These are phyloP conservation scores for Aschersonia sp. DNA, from an alignment of 2,329 filamentous ascomycete genomes.

Conservation along the genomic window DNA sequence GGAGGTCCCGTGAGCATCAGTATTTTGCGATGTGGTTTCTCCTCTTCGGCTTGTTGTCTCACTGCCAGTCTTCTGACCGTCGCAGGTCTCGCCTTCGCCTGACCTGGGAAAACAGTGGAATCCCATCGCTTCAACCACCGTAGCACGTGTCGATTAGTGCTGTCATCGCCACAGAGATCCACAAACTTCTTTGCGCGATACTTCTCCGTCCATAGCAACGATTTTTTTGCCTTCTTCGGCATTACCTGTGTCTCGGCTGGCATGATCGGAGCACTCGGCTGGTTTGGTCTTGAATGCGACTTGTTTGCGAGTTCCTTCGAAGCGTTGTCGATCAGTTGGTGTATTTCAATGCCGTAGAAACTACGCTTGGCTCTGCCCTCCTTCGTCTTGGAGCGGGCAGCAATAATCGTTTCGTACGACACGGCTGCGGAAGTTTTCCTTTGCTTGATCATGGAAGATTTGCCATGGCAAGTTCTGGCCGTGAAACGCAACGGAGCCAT, in stretches of 20 bases:
- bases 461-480: constrained; percentile 42
- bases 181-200: constrained; percentile 86
- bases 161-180: constrained; percentile 86
- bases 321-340: constrained; percentile 62
- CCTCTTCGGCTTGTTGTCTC: constrained; percentile 39
- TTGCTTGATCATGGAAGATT: constrained; percentile 37
- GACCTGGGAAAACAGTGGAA: constrained; percentile 73
- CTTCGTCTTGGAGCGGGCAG: constrained; percentile 49
- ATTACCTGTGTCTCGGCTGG: constrained; percentile 24
- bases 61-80: constrained; percentile 24
- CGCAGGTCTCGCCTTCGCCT: constrained; percentile 41
- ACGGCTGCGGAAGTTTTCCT: constrained; percentile 30
- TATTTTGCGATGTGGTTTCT: constrained; percentile 74
- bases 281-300: constrained; percentile 9
- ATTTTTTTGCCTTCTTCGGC: constrained; percentile 28
- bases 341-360: constrained; percentile 90
- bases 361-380: constrained; percentile 55
- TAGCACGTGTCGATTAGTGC: constrained; percentile 79
- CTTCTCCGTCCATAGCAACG: constrained; percentile 88
- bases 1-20: constrained; percentile 82
- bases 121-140: constrained; percentile 95
- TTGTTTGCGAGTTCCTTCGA: constrained; percentile 38
- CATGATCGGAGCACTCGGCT: constrained; percentile 19
- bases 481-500: constrained; percentile 20
- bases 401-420: constrained; percentile 53